A percentile compares a stretch with the other conserved stretches of the same genome.
These are phyloP conservation scores for Cladosporium colombiae DNA, from an alignment of 2,329 filamentous ascomycete genomes.

Conservation along the genomic window DNA sequence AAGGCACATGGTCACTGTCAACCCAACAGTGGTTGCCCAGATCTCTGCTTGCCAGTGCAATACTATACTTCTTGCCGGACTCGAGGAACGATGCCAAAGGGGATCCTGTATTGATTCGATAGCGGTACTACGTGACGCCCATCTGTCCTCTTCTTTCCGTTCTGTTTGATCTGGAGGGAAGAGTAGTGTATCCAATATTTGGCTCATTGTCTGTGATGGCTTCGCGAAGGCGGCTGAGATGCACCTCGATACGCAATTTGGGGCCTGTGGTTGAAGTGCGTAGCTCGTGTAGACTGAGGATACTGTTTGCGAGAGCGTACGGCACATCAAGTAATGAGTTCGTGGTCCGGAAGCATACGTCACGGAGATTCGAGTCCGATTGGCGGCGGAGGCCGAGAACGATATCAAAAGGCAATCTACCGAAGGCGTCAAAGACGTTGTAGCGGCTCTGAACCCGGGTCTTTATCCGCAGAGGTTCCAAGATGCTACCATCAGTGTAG, in stretches of 20 bases:
- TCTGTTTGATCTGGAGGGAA: neutral
- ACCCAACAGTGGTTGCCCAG: conserved; percentile 21
- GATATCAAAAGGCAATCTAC: conserved; percentile 25
- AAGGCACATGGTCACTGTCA: conserved; percentile 7
- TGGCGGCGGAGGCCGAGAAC: conserved; percentile 26
- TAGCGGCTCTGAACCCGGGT: conserved; percentile 23
- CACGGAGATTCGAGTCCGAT: conserved; percentile 23
- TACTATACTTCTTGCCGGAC: conserved; percentile 23
- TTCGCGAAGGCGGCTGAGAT: neutral
- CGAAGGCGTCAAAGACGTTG: conserved; percentile 24
- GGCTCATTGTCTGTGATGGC: neutral
- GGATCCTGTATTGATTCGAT: conserved; percentile 20
- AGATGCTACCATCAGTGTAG: neutral
- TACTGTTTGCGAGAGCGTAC: conserved; percentile 23
- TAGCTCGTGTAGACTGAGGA: conserved; percentile 22
- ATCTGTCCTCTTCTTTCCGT: neutral
- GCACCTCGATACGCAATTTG: neutral
- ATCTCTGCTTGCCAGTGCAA: conserved; percentile 21
- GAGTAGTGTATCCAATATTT: neutral
- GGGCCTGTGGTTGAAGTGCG: neutral
- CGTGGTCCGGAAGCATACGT: conserved; percentile 21
- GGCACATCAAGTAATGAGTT: conserved; percentile 25
- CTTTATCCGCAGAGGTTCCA: conserved; percentile 17
- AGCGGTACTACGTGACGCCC: conserved; percentile 20
- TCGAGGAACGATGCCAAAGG: conserved; percentile 22